These are phyloP conservation scores for Nemania diffusa DNA, from an alignment of 2,329 filamentous ascomycete species.

Conservation along the genomic window DNA sequence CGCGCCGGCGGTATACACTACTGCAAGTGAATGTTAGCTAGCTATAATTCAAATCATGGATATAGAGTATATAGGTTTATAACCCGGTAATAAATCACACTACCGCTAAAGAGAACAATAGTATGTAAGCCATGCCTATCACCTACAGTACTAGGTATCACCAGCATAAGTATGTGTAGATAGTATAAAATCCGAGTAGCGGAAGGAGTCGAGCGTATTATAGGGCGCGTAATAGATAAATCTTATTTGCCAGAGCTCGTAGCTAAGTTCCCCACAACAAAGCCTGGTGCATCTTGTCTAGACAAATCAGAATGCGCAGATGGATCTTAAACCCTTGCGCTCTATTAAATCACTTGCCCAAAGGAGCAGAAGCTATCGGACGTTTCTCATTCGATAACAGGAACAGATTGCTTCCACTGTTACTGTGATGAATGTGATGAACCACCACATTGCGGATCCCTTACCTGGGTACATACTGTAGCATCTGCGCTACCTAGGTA, in stretches of 20 bases:
- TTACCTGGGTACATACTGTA: no score
- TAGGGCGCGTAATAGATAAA: slow-evolving; percentile 33
- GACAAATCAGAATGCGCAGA: slow-evolving; percentile 31
- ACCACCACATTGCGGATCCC: slow-evolving; percentile 19
- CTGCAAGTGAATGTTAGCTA: neutral
- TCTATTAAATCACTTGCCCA: neutral
- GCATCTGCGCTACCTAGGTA: neutral
- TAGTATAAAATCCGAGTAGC: neutral
- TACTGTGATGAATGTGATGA: slow-evolving; percentile 40
- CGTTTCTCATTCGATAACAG: slow-evolving; percentile 29
- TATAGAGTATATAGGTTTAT: no score
- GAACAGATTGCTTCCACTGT: slow-evolving; percentile 8
- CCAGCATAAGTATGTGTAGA: neutral
- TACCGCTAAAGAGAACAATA: neutral
- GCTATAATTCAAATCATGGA: slow-evolving; percentile 26
- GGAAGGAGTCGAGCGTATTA: slow-evolving; percentile 21
- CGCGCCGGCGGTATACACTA: neutral
- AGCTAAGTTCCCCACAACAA: slow-evolving; percentile 28
- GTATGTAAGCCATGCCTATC: neutral
- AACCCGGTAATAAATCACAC: slow-evolving; percentile 25
- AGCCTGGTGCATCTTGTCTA: slow-evolving; percentile 7
- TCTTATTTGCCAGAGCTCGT: slow-evolving; percentile 35
- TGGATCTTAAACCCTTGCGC: slow-evolving; percentile 20
- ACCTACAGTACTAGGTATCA: neutral
- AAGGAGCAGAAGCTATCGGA: slow-evolving; percentile 19